Base-by-base conservation (phyloP, 805 yeast species). In the Saturnispora sekii region DNA sequence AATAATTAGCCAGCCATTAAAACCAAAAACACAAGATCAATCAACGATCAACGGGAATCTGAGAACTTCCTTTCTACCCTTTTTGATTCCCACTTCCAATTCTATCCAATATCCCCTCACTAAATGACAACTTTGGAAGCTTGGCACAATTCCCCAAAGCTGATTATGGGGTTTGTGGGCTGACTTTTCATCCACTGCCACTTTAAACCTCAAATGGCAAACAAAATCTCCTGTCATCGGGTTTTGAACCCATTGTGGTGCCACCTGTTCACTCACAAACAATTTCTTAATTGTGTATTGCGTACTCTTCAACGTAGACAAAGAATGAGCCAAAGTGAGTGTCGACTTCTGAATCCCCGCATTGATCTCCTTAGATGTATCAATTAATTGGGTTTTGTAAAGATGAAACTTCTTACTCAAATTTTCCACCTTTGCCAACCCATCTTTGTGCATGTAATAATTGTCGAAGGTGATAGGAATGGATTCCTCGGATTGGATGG, bases 391-490 rank as follows among this genome's bases (percentile, higher is more conserved):
- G 10, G 40, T 41, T 14, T 42, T 34, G 26, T 51, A 53, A 11
- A 41, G 38, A 5, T 43, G 15, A 21, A 44, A 52, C 36, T 54
- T 48, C 7, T 38, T 36, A 11, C 33, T 38, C 10, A 51, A 9
- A n/a, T 40, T 38, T 12, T 45, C 42, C 11, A 41, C 16, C 5
- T 26, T 39, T 9, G 38, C 40, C 11, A 49, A 17, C 3, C 46
- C 45, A 15, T 40, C 43, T n/a, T 46, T 37, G 17, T 43, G 38
- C n/a, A 52, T 32, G 35, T 43, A 49, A 6, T 44, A 15, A 15
- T 45, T 35, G 32, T 54, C 58, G 35, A 54, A 48, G 9, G 58
- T 49, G 12, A 55, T 41, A 4, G 59, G 58, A 7, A 54, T 46
- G 4, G 56, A 46, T 15, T 42, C 45, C 4, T 50, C 46, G 5